Evolutionary conservation across 2,329 filamentous ascomycete genomes (phyloP).

Genomic region (Didymosphaeria variabile): DNA sequence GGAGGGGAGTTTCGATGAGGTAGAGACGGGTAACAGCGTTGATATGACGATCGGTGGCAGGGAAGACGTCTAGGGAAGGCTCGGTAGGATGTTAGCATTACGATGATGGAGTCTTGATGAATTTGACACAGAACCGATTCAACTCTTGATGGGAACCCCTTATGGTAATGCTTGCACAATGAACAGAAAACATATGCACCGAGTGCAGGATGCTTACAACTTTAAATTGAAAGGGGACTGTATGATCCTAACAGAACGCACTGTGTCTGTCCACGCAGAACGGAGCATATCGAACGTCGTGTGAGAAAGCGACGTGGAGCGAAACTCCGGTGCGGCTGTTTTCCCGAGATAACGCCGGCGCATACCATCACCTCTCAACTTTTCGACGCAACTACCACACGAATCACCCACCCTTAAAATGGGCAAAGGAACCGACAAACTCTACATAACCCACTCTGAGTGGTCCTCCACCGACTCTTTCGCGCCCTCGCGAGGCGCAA

Average conservation of each 20-base stretch:
- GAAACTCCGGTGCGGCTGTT: background rate
- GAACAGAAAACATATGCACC: no score
- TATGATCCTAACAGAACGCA: no score
- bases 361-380: constrained; percentile 12
- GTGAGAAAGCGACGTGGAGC: background rate
- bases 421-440: constrained; percentile 54
- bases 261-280: no score
- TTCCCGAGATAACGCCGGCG: constrained; percentile 10
- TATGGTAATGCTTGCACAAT: no score
- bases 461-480: constrained; percentile 93
- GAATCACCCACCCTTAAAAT: constrained; percentile 25
- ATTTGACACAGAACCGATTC: no score
- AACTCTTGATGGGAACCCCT: no score
- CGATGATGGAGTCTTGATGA: no score
- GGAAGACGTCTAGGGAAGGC: background rate
- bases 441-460: constrained; percentile 90
- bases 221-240: no score
- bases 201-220: no score
- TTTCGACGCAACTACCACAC: background rate
- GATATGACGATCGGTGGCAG: background rate
- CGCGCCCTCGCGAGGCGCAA: constrained; percentile 78
- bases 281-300: background rate
- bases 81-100: background rate
- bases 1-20: background rate
- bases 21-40: background rate